Evolutionary conservation across 352 stramenopile genomes (phyloP), one percentile per base, ranked within the genome.

Genomic region (Pythium angustatum): DNA sequence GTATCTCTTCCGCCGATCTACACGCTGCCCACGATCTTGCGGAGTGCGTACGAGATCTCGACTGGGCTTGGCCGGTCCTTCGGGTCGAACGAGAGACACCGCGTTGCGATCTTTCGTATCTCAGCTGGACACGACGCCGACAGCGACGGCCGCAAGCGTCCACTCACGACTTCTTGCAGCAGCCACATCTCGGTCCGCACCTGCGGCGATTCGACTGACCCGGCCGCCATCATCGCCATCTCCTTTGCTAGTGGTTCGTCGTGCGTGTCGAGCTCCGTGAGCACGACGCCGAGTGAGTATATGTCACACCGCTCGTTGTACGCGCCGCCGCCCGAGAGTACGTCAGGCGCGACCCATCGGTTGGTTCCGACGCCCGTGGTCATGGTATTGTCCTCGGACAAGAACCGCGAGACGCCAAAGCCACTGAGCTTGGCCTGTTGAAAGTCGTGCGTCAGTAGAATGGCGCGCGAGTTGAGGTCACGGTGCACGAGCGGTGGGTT

Each of bases 401-500:
- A 19, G 19, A 38, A 55, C 5, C 40, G 34, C 2, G 51, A 59
- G 2, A 59, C 52, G 14, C 52, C 52, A 17, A 59, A 49, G 52
- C 50, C 52, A 38, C 52, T 59, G 52, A 59, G 36, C 52, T 59
- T 59, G 15, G 52, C 26, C 15, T 26, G 28, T n/a, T n/a, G n/a
- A 2, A 41, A n/a, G 19, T 55, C 48, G 6, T 30, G 8, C 5
- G 27, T 55, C 7, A 55, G 28, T 19, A 55, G 17, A n/a, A 55
- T 55, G 19, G 40, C 43, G 17, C 48, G 48, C 3, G 48, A 55
- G 28, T 55, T 55, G 48, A 55, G 48, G 28, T 55, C 48, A 30
- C 48, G 48, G 21, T 55, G 48, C 1, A 55, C 48, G 10, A 55
- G 48, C n/a, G 48, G 48, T 4, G 48, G 28, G 24, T 34, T 55